Evolutionary conservation across 2,329 filamentous ascomycete species (phyloP).

Genomic region (Periconia sp.): DNA sequence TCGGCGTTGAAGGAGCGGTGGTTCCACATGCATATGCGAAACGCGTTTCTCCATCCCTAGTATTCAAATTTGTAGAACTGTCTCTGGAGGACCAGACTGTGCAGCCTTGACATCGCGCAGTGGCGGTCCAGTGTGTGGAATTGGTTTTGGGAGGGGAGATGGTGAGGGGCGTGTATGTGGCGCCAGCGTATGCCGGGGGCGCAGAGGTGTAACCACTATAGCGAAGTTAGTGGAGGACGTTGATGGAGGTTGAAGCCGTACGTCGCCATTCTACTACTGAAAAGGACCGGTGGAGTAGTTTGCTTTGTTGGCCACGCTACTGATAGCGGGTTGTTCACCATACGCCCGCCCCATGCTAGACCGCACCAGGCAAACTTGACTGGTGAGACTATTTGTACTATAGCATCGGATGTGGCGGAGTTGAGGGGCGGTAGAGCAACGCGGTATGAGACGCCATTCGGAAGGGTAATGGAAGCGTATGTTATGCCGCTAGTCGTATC

Average conservation of each 20-base stretch:
- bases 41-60: too few species aligned
- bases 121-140: constrained; percentile 21
- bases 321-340: constrained; percentile 24
- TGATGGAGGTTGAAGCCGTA: constrained; percentile 7
- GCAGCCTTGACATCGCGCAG: constrained; percentile 22
- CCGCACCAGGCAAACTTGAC: constrained; percentile 23
- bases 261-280: constrained; percentile 22
- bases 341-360: constrained; percentile 26
- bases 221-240: background rate
- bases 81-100: constrained; percentile 17
- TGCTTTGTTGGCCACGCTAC: constrained; percentile 18
- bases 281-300: constrained; percentile 12
- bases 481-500: constrained; percentile 19
- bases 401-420: constrained; percentile 17
- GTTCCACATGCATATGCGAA: constrained; percentile 6
- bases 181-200: constrained; percentile 64
- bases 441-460: constrained; percentile 22
- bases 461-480: constrained; percentile 20
- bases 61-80: background rate
- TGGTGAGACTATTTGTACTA: constrained; percentile 22
- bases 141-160: constrained; percentile 11
- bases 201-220: constrained; percentile 87
- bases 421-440: constrained; percentile 19
- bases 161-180: constrained; percentile 18
- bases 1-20: constrained; percentile 1